Percentiles rank a stretch among this genome's conserved stretches.
Conservation (phyloP, 2,329 filamentous ascomycete genomes). For the Acrodontium crateriforme region DNA sequence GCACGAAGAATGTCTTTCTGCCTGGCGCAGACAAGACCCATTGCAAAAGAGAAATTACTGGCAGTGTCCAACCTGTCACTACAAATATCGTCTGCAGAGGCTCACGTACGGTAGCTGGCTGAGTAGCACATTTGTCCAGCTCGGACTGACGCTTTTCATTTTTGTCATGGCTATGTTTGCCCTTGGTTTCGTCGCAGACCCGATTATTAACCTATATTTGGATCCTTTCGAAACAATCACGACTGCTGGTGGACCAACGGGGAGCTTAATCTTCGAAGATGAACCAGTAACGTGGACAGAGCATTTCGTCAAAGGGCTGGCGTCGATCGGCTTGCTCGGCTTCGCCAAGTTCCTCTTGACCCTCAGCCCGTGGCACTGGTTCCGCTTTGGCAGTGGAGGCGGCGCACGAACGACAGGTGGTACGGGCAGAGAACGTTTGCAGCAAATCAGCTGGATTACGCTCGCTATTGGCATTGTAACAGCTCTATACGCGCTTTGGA, state of each 20-base stretch:
- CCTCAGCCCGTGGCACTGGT: conserved; percentile 63
- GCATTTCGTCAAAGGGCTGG: conserved; percentile 80
- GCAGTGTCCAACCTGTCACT: conserved; percentile 78
- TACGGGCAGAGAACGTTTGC: conserved; percentile 62
- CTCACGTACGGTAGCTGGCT: conserved; percentile 58
- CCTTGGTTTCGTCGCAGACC: conserved; percentile 84
- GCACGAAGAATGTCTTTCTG: conserved; percentile 75
- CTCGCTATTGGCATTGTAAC: conserved; percentile 68
- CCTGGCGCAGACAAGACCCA: conserved; percentile 67
- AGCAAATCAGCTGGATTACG: conserved; percentile 65
- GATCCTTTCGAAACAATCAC: conserved; percentile 46
- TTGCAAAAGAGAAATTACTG: conserved; percentile 58
- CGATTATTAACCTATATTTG: conserved; percentile 76
- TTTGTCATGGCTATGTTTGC: conserved; percentile 61
- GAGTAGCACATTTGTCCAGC: conserved; percentile 44
- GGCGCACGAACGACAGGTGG: conserved; percentile 27
- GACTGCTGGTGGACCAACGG: conserved; percentile 16
- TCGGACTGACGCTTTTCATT: conserved; percentile 57
- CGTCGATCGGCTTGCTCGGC: conserved; percentile 77
- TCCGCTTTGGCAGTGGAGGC: conserved; percentile 51
- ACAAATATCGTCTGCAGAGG: conserved; percentile 65
- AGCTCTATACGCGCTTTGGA: conserved; percentile 75
- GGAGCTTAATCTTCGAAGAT: conserved; percentile 28
- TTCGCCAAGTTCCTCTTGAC: conserved; percentile 68
- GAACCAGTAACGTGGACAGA: conserved; percentile 54